Evolutionary conservation across 2,329 filamentous ascomycete genomes (phyloP), one percentile per base, ranked within the genome.

Genomic region (Botryotinia globosa): DNA sequence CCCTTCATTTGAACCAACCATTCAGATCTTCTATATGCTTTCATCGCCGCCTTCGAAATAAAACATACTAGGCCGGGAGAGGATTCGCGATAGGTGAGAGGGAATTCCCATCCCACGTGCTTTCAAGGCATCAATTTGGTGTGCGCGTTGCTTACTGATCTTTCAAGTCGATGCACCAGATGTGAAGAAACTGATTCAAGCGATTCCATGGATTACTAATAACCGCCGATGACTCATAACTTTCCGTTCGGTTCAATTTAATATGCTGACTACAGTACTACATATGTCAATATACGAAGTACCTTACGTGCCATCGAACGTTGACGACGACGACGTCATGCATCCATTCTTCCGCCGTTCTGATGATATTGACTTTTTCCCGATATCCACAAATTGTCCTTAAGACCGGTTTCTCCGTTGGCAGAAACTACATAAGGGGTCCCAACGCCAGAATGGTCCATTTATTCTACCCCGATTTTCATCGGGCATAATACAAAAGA

Each of bases 101-200:
- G 12, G 16, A 25, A 39, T 56, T 42, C 25, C 45, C 22, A 22
- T 25, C 42, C 29, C 2, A 64, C n/a, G 32, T 5, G 39, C 10
- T 56, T 56, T 42, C 65, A 54, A 67, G 48, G 65, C 65, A 56
- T 29, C 66, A 44, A 32, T 44, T 44, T 34, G 10, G 66, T 34
- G 45, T 68, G 51, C 37, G 66, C n/a, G 51, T 51, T 51, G 66
- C 66, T 58, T 58, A 69, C 37, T 42, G n/a, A n/a, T n/a, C n/a
- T n/a, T n/a, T n/a, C n/a, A n/a, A n/a, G n/a, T n/a, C n/a, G n/a
- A n/a, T n/a, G n/a, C n/a, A n/a, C n/a, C n/a, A n/a, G n/a, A n/a
- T n/a, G n/a, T n/a, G n/a, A n/a, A n/a, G n/a, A n/a, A n/a, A n/a
- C n/a, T n/a, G n/a, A n/a, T n/a, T n/a, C n/a, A n/a, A n/a, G n/a